Evolutionary conservation across 441 rosid genomes (phyloP), one percentile per base, ranked within the genome.

Genomic region (Pelargonium australe): DNA sequence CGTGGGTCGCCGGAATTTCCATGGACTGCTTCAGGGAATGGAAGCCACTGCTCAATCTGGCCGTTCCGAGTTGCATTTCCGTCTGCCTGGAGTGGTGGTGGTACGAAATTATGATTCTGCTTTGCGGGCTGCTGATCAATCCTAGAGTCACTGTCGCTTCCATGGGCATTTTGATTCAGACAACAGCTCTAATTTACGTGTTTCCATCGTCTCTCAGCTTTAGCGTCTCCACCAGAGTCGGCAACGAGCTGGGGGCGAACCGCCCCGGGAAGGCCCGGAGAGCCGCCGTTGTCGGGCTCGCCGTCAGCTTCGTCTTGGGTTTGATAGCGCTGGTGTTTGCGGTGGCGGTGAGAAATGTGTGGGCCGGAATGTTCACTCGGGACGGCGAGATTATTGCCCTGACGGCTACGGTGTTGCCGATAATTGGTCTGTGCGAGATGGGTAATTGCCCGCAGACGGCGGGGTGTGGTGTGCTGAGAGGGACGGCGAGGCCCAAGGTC

Each of bases 1-100:
- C 89, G 0, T 83, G 87, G 88, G 90, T 0, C 31, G 90, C 1
- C 31, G 31, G 91, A 14, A 68, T 89, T 64, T 78, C 82, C 19
- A 70, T 51, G 74, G 88, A 87, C 16, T 82, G 94, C 72, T 80
- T 80, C 68, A 84, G 68, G 43, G 90, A 86, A 79, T 93, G 98
- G 97, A 85, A 78, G 72, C 43, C 79, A 2, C 80, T 90, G 6
- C 31, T 90, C 60, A 76, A 79, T 66, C 76, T 93, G 51, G 87
- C 98, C 2, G 75, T 93, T 43, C 98, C 97, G 5, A 90, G 96
- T 77, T 91, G 97, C 79, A 47, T 87, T 60, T 93, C 97, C 0
- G 97, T 93, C 40, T 93, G 98, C 73, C 95, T 93, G 16, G 98
- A 93, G 76, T 93, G 98, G 98, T 93, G 98, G 98, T 93, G 97